A percentile compares a stretch with the other conserved stretches of the same genome.
Evolutionary conservation across 1,284 basidiomycete species (phyloP).

Genomic region (Trametes polyzona): DNA sequence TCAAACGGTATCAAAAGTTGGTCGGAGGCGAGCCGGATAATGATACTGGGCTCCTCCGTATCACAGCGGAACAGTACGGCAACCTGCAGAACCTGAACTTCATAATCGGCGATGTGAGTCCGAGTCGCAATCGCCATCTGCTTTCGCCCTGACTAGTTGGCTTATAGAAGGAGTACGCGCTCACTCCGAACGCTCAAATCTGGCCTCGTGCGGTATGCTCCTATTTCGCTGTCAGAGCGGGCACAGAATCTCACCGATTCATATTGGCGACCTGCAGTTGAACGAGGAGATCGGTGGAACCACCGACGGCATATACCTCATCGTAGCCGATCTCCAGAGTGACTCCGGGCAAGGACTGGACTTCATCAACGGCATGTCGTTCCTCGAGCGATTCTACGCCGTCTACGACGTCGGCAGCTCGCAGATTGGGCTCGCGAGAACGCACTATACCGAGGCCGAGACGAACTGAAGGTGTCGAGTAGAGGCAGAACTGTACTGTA

Average conservation of each 20-base stretch:
- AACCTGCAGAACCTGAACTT: slow-evolving; percentile 59
- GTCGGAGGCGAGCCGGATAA: slow-evolving; percentile 54
- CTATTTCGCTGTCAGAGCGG: slow-evolving; percentile 26
- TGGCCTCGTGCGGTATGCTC: slow-evolving; percentile 26
- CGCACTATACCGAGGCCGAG: slow-evolving; percentile 40
- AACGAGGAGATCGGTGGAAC: slow-evolving; percentile 35
- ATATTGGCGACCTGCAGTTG: slow-evolving; percentile 19
- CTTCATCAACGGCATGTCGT: slow-evolving; percentile 39
- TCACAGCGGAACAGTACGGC: slow-evolving; percentile 53
- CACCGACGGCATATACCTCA: slow-evolving; percentile 32
- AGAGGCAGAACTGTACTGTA: no score
- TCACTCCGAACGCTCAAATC: slow-evolving; percentile 28
- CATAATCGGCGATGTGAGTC: slow-evolving; percentile 45
- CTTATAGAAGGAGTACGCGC: slow-evolving; percentile 17
- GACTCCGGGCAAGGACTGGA: slow-evolving; percentile 31
- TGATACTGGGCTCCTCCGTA: slow-evolving; percentile 54
- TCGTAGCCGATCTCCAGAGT: slow-evolving; percentile 30
- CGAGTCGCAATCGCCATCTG: background rate
- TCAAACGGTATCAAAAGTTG: slow-evolving; percentile 47
- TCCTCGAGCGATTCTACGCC: slow-evolving; percentile 63
- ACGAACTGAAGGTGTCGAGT: slow-evolving; percentile 38
- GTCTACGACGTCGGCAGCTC: slow-evolving; percentile 60
- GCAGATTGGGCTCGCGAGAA: slow-evolving; percentile 49
- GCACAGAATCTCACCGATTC: slow-evolving; percentile 33
- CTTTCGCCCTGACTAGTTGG: background rate